Conservation (phyloP, 2,329 filamentous ascomycete species). For the Sordariomycetes sp. region DNA sequence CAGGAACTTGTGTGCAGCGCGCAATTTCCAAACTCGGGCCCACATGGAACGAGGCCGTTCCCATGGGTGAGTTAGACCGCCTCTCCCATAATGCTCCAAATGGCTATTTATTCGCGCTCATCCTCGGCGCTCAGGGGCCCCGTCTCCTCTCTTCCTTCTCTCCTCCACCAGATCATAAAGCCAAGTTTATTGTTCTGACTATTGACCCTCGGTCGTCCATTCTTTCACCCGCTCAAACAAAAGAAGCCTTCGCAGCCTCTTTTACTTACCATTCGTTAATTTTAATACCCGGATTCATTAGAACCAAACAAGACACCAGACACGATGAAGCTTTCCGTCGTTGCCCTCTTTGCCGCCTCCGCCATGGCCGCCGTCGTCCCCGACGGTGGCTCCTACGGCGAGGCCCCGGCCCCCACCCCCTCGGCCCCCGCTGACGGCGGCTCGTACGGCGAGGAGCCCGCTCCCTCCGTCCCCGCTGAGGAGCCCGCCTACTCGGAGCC, state of each 20-base stretch:
- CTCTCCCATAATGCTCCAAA: background rate
- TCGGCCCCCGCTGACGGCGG: conserved; percentile 10
- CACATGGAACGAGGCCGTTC: background rate
- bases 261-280: conserved; percentile 15
- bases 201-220: conserved; percentile 38
- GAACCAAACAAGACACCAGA: conserved; percentile 16
- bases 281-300: conserved; percentile 13
- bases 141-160: conserved; percentile 13
- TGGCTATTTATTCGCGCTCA: conserved; percentile 31
- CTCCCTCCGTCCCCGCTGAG: background rate
- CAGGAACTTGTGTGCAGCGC: background rate
- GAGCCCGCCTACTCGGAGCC: conserved; percentile 7
- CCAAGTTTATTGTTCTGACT: conserved; percentile 19
- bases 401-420: conserved; percentile 13
- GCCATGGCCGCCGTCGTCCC: conserved; percentile 33
- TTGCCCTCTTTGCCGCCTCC: conserved; percentile 35
- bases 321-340: conserved; percentile 38
- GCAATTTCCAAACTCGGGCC: background rate
- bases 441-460: background rate
- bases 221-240: conserved; percentile 26
- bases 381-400: conserved; percentile 15
- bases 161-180: conserved; percentile 29
- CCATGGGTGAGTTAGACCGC: background rate
- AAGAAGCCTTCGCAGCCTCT: conserved; percentile 16
- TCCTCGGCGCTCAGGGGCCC: background rate